A percentile compares a stretch with the other conserved stretches of the same genome.
Conservation (phyloP, 768 basidiomycete species). For the Leccinum olivaceopallidum region DNA sequence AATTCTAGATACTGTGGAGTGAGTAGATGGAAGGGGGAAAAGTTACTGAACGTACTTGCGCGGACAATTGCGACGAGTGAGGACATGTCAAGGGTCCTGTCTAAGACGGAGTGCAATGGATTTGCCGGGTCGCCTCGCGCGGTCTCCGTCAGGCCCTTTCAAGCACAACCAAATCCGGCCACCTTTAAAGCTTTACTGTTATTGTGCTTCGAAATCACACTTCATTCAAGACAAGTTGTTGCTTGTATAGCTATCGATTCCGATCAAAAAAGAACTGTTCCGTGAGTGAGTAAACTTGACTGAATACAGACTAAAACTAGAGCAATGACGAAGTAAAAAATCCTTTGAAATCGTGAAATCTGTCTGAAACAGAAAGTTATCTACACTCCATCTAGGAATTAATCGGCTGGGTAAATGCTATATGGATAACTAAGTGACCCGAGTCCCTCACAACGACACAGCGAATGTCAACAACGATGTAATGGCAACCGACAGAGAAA, state of each 20-base stretch:
- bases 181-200: conserved; percentile 13
- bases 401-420: conserved; percentile 12
- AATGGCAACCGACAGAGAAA: conserved; percentile 15
- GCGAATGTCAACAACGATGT: conserved; percentile 16
- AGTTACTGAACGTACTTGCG: conserved; percentile 38
- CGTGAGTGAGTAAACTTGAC: neutral
- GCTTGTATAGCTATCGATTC: neutral
- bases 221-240: neutral
- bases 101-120: neutral
- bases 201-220: neutral
- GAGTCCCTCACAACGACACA: conserved; percentile 17
- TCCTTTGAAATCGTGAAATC: conserved; percentile 12
- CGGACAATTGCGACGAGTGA: conserved; percentile 50
- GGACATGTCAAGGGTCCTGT: conserved; percentile 30
- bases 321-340: conserved; percentile 2
- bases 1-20: conserved; percentile 55
- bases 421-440: conserved; percentile 6
- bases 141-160: neutral
- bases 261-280: neutral
- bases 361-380: conserved; percentile 21
- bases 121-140: neutral
- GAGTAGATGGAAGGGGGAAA: neutral
- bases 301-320: conserved; percentile 14
- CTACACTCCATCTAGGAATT: conserved; percentile 27
- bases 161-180: conserved; percentile 12